These are phyloP conservation scores for Nyctanthes arbortristis DNA, from an alignment of 257 asterid genomes.

Conservation along the genomic window DNA sequence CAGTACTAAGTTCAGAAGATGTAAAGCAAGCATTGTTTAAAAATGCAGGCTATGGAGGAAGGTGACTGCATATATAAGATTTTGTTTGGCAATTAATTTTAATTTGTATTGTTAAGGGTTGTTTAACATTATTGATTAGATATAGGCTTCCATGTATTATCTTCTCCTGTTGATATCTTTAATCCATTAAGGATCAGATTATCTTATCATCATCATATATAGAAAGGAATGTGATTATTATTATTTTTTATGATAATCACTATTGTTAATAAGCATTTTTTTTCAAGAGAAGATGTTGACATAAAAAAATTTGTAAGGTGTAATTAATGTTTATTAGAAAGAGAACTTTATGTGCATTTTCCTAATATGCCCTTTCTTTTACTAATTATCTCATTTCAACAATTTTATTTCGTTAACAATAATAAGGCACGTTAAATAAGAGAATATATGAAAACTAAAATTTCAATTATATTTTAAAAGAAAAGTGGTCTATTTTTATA, in stretches of 20 bases:
- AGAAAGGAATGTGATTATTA: constrained; percentile 12
- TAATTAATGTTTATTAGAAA: too few species aligned
- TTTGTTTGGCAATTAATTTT: constrained; percentile 27
- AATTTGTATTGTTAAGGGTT: constrained; percentile 1
- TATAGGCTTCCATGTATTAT: not conserved
- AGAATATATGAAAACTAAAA: too few species aligned
- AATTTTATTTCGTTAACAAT: too few species aligned
- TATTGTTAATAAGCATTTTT: not conserved
- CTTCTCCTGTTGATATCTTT: not conserved
- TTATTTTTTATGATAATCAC: not conserved
- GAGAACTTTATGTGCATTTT: too few species aligned
- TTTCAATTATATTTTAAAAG: too few species aligned
- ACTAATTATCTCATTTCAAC: too few species aligned
- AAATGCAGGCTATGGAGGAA: constrained; percentile 80
- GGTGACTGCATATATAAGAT: constrained; percentile 51
- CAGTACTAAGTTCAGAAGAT: constrained; percentile 46
- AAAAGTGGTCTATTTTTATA: too few species aligned
- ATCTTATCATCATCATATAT: not conserved
- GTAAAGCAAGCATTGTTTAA: constrained; percentile 67
- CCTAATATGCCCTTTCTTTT: too few species aligned
- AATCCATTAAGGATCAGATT: not conserved
- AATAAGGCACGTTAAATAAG: too few species aligned
- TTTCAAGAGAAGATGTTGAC: too few species aligned
- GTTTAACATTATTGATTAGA: not conserved
- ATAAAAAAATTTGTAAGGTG: too few species aligned